Evolutionary conservation across 2,329 filamentous ascomycete genomes (phyloP), one percentile per base, ranked within the genome.

Genomic region (Botrytis medusae): DNA sequence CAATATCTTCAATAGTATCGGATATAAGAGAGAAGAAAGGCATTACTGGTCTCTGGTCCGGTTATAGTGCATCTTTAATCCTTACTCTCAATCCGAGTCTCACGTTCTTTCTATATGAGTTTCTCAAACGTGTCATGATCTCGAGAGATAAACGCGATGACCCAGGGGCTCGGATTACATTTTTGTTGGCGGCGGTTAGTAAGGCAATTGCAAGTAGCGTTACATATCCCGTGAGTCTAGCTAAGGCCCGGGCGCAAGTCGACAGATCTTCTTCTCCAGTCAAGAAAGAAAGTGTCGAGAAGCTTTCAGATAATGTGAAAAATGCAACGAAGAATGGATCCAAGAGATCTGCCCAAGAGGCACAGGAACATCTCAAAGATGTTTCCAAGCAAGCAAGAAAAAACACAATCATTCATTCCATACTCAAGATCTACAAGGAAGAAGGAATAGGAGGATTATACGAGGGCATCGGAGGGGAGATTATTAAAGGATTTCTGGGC

Each of bases 161-260:
- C 25, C 87, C 89, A 0, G 85, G 87, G 0, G 82, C 88, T 0
- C 82, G 82, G 61, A 79, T 87, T 14, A 91, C 88, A 0, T 92
- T 93, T 79, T 80, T 92, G 1, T 81, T 92, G 18, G 94, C 94
- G 0, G 94, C 94, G 0, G 80, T 91, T 40, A 94, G 92, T 82
- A 97, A 97, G 83, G 90, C 90, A 0, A 84, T 91, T 37, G 94
- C 94, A 0, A 93, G 91, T 12, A 87, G 89, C 0, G 83, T 94
- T 73, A 97, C 93, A 0, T 97, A 97, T 80, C 95, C 95, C 0
- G 91, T 97, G 81, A 92, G 93, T 73, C 89, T 94, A 44, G 93
- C 93, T n/a, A 95, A 95, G 83, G 89, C 93, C 2, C 87, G 93
- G 40, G 87, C 93, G 4, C 93, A 97, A 80, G 88, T 72, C 29